Evolutionary conservation across 2,329 filamentous ascomycete genomes (phyloP), one percentile per base, ranked within the genome.

Genomic region (Orbilia quercus): DNA sequence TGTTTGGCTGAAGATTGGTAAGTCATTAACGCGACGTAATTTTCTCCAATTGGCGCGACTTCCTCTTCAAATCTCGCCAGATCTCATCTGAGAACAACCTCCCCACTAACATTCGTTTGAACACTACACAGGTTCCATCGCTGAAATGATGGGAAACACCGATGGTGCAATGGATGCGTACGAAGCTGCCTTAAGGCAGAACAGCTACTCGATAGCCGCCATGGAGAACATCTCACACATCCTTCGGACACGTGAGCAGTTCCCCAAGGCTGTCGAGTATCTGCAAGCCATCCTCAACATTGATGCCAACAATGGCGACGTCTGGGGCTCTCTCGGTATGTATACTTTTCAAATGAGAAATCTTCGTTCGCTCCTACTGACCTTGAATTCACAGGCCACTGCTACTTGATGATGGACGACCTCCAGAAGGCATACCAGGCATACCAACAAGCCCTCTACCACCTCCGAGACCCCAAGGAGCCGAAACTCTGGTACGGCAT

Each of bases 401-500:
- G 95, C 82, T 96, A 94, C 80, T 85, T 99, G 23, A 99, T 99
- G 95, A 96, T 96, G 87, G 95, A 99, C 79, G 94, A 97, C 79
- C 83, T 98, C 34, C 95, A 98, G 82, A 92, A 98, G 79, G 95
- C 95, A 0, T 99, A 99, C 79, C 91, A 91, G 31, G 93, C 95
- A 0, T 99, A 99, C 80, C 95, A 99, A 80, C 92, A 96, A 80
- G 95, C 95, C 4, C 83, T 98, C 5, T 94, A 97, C 75, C 94
- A 98, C 81, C 84, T 99, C 42, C 88, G 90, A 53, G 94, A 97
- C 80, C 93, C 94, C 0, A 98, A 97, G 90, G 95, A 99, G 79
- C 95, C 95, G 1, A 96, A 96, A 82, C 85, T 99, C 9, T 99
- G 95, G 95, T 99, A 99, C 79, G 95, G 95, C 38, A 99, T 99